Evolutionary conservation across 164 flowering plant genomes (phyloP).

Genomic region (Macadamia integrifolia): DNA sequence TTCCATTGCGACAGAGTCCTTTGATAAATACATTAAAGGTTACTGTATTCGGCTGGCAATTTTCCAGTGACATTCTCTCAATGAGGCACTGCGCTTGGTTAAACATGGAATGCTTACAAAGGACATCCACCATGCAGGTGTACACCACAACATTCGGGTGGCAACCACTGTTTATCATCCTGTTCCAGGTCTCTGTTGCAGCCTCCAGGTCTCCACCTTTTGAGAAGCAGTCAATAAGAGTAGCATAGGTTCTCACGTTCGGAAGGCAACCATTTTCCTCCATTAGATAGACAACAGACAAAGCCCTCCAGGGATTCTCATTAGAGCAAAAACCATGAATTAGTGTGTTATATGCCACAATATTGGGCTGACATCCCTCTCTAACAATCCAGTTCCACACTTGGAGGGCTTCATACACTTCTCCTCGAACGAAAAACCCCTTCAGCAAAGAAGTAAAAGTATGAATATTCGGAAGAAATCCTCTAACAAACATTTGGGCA

Average conservation of each 20-base stretch:
- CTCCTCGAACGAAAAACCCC: slow-evolving; percentile 43
- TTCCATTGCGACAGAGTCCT: slow-evolving; percentile 51
- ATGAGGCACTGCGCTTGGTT: slow-evolving; percentile 51
- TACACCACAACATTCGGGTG: slow-evolving; percentile 72
- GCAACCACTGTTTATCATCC: slow-evolving; percentile 59
- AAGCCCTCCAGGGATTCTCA: slow-evolving; percentile 38
- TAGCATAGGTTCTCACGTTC: slow-evolving; percentile 56
- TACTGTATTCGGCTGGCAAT: slow-evolving; percentile 58
- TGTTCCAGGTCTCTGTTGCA: slow-evolving; percentile 68
- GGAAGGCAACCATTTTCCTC: slow-evolving; percentile 40
- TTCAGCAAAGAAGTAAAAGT: slow-evolving; percentile 61
- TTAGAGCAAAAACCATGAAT: slow-evolving; percentile 58
- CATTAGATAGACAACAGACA: slow-evolving; percentile 45
- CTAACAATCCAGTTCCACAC: slow-evolving; percentile 46
- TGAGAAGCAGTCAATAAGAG: slow-evolving; percentile 60
- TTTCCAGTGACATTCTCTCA: slow-evolving; percentile 47
- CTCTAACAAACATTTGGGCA: slow-evolving; percentile 58
- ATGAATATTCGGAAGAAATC: slow-evolving; percentile 54
- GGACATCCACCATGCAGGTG: slow-evolving; percentile 75
- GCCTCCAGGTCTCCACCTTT: slow-evolving; percentile 52
- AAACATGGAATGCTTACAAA: slow-evolving; percentile 59
- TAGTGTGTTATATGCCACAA: slow-evolving; percentile 50
- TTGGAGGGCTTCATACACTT: slow-evolving; percentile 39
- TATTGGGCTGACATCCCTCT: slow-evolving; percentile 48
- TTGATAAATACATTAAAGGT: slow-evolving; percentile 62